phyloP scores from a whole-genome alignment of 345 rosid genomes.

The Hibiscus tridactylites region DNA sequence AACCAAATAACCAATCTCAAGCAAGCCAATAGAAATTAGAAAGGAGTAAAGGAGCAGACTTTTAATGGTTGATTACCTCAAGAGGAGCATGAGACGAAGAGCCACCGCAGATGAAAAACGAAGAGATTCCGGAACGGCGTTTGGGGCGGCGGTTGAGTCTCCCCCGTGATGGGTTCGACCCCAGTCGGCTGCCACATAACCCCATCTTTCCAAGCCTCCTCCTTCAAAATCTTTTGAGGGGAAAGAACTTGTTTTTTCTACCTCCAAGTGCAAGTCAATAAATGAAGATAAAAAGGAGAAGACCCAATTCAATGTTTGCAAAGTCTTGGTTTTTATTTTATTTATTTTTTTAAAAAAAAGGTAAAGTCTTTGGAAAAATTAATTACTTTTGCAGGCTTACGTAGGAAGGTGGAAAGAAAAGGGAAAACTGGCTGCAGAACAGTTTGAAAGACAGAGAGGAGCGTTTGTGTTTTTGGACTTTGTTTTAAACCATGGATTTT shows the following conservation, averaged over 20 bases:
- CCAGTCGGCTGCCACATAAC: conserved; percentile 36
- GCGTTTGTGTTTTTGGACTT: background rate
- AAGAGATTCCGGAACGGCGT: conserved; percentile 22
- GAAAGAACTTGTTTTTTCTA: background rate
- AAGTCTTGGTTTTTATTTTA: background rate
- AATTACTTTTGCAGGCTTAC: background rate
- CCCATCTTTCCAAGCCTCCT: conserved; percentile 30
- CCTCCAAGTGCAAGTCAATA: background rate
- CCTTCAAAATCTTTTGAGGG: background rate
- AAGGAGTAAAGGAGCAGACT: background rate
- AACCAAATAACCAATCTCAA: background rate
- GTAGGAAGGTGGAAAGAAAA: background rate
- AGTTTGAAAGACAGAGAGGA: background rate
- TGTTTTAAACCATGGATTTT: background rate
- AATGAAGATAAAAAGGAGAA: background rate
- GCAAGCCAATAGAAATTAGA: background rate
- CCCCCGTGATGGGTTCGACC: conserved; percentile 25
- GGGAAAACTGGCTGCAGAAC: background rate
- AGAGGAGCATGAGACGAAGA: conserved; percentile 32
- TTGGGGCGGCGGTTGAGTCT: conserved; percentile 28
- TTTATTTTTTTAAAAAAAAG: too few species aligned
- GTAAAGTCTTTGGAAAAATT: background rate
- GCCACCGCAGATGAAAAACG: conserved; percentile 41
- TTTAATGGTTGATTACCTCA: conserved; percentile 27
- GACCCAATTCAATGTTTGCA: background rate